These are phyloP conservation scores for Xylariales sp. DNA, from an alignment of 2,329 filamentous ascomycete species.

Conservation along the genomic window DNA sequence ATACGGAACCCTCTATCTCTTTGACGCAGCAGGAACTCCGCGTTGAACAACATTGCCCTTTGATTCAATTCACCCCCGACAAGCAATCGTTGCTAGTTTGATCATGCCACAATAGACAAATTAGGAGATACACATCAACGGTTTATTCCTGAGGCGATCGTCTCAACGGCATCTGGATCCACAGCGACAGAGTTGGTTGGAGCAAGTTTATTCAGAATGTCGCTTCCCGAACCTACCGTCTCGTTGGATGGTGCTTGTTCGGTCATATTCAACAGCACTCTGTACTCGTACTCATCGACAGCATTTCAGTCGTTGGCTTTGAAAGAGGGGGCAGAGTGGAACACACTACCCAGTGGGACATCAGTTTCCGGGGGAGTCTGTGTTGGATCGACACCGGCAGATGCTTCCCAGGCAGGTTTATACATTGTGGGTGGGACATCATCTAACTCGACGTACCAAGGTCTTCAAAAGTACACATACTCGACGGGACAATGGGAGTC, in stretches of 20 bases:
- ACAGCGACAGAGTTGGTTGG: conserved; percentile 7
- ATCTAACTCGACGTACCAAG: conserved; percentile 55
- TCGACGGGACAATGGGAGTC: conserved; percentile 49
- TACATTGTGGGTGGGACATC: conserved; percentile 77
- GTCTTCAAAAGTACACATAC: conserved; percentile 66
- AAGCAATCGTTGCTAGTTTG: too few relatives aligned
- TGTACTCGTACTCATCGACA: conserved; percentile 75
- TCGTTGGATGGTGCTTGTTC: conserved; percentile 77
- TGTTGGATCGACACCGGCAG: conserved; percentile 62
- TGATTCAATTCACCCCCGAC: too few relatives aligned
- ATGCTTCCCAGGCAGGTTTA: conserved; percentile 57
- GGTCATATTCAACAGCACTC: conserved; percentile 71
- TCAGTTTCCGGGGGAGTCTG: conserved; percentile 73
- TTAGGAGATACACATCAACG: too few relatives aligned
- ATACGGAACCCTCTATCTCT: too few relatives aligned
- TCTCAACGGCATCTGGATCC: too few relatives aligned
- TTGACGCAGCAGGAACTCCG: too few relatives aligned
- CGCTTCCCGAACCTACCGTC: conserved; percentile 64
- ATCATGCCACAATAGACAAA: too few relatives aligned
- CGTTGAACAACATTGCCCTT: too few relatives aligned
- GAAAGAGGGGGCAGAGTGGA: conserved; percentile 68
- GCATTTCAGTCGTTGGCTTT: conserved; percentile 74
- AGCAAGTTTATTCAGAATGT: conserved; percentile 53
- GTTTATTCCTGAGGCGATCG: too few relatives aligned
- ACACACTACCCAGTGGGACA: conserved; percentile 58